These are phyloP conservation scores for Sclerotinia trifoliorum DNA, from an alignment of 2,329 filamentous ascomycete species.

Conservation along the genomic window DNA sequence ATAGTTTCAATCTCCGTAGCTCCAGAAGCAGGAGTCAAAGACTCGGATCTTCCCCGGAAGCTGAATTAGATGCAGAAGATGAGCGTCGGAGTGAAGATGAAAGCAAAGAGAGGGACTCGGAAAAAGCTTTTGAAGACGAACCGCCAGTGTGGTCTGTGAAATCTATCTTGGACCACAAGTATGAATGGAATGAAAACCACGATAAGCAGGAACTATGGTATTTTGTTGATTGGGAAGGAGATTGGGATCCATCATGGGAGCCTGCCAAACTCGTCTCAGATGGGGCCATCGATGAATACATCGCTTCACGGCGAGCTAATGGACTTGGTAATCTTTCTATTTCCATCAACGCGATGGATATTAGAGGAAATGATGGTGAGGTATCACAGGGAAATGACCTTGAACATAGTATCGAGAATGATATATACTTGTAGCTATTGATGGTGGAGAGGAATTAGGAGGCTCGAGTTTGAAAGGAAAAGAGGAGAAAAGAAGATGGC, in stretches of 20 bases:
- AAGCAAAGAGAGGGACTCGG: slow-evolving; percentile 17
- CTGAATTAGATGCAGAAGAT: background rate
- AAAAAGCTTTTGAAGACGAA: slow-evolving; percentile 7
- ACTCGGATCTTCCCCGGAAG: background rate
- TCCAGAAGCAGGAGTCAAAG: slow-evolving; percentile 12
- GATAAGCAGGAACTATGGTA: slow-evolving; percentile 27
- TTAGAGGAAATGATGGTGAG: background rate
- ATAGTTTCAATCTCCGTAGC: slow-evolving; percentile 5
- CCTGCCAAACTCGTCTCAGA: slow-evolving; percentile 30
- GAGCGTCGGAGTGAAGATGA: background rate
- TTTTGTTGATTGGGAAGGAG: slow-evolving; percentile 36
- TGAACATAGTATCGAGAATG: background rate
- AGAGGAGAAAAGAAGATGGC: background rate
- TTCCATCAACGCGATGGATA: slow-evolving; percentile 7
- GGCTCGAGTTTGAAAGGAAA: background rate
- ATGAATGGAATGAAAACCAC: background rate
- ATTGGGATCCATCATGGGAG: slow-evolving; percentile 35
- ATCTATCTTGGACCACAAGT: slow-evolving; percentile 31
- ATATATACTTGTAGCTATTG: background rate
- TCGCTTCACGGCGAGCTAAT: slow-evolving; percentile 17
- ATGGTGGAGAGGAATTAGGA: background rate
- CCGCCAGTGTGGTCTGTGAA: slow-evolving; percentile 27
- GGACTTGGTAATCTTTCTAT: background rate
- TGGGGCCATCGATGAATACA: slow-evolving; percentile 24
- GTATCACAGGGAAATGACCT: background rate